phyloP scores from a whole-genome alignment of 1,139 yeast species.

The Wickerhamomyces sp. region DNA sequence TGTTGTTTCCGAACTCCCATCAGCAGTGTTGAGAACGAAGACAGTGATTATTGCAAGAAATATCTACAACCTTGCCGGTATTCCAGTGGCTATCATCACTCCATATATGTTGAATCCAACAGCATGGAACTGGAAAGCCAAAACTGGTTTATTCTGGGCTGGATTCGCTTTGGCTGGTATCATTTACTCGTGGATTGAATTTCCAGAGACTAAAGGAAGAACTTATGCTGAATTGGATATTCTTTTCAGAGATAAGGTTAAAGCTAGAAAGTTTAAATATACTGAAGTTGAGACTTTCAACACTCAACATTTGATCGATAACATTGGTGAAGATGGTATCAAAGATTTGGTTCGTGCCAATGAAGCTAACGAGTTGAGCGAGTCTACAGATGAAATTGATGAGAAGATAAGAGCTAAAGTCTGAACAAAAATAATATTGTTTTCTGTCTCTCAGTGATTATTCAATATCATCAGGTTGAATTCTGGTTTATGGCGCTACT shows the following conservation, averaged over 20 bases:
- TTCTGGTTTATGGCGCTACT: too few relatives aligned
- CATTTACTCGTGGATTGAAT: slow-evolving; percentile 35
- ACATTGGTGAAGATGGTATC: slow-evolving; percentile 15
- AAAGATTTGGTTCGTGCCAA: slow-evolving; percentile 12
- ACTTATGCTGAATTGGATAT: slow-evolving; percentile 37
- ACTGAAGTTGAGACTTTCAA: slow-evolving; percentile 18
- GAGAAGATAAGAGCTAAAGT: too few relatives aligned
- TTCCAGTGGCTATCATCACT: slow-evolving; percentile 26
- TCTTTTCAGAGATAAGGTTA: slow-evolving; percentile 28
- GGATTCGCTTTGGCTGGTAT: slow-evolving; percentile 27
- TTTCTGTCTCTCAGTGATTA: too few relatives aligned
- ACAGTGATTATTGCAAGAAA: slow-evolving; percentile 35
- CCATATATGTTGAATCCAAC: slow-evolving; percentile 43
- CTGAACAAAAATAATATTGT: too few relatives aligned
- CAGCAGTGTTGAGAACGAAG: slow-evolving; percentile 34
- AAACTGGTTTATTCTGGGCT: slow-evolving; percentile 24
- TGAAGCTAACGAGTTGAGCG: too few relatives aligned
- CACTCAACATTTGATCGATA: slow-evolving; percentile 14
- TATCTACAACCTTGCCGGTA: slow-evolving; percentile 30
- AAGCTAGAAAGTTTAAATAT: slow-evolving; percentile 29
- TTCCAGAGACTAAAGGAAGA: slow-evolving; percentile 39
- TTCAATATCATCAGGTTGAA: too few relatives aligned
- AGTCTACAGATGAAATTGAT: too few relatives aligned
- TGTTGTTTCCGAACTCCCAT: slow-evolving; percentile 37
- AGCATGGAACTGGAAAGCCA: slow-evolving; percentile 43